A percentile compares a stretch with the other conserved stretches of the same genome.
Evolutionary conservation across 441 rosid species (phyloP).

Genomic region (Euphorbia celastroides): DNA sequence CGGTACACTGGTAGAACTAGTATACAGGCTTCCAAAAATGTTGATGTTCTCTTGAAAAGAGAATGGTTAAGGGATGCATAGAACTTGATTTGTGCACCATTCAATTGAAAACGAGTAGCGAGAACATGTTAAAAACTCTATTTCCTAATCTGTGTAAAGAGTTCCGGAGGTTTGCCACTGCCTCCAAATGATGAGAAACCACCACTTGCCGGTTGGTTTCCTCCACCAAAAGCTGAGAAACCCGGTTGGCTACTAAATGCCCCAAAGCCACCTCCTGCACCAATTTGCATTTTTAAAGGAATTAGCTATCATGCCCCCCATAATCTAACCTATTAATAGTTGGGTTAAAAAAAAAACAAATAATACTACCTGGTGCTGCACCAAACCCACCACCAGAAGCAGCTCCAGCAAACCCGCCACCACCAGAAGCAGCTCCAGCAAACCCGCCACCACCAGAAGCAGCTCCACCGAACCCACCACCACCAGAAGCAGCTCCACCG

Average conservation of each 20-base stretch:
- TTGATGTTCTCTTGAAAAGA: not conserved
- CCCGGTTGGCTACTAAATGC: conserved; percentile 45
- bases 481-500: conserved; percentile 18
- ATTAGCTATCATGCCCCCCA: not conserved
- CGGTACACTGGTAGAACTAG: not conserved
- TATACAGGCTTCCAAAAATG: not conserved
- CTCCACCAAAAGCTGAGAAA: conserved; percentile 49
- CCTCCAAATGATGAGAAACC: conserved; percentile 18
- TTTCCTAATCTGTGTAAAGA: conserved; percentile 78
- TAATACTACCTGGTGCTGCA: conserved; percentile 18
- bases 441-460: conserved; percentile 23
- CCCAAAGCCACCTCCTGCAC: conserved; percentile 56
- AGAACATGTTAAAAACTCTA: conserved; percentile 21
- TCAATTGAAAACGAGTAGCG: not conserved
- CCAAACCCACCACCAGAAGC: conserved; percentile 25
- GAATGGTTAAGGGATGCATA: not conserved
- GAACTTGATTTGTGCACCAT: not conserved
- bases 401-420: conserved; percentile 26
- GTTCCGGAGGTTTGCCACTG: conserved; percentile 51
- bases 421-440: conserved; percentile 20
- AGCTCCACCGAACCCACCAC: conserved; percentile 21
- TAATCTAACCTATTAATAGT: not conserved
- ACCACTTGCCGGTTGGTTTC: conserved; percentile 17
- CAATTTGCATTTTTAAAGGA: not conserved
- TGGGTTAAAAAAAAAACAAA: not conserved